Evolutionary conservation across 495 filamentous ascomycete genomes (phyloP), one percentile per base, ranked within the genome.

Genomic region (Astrocystis sublimbata): DNA sequence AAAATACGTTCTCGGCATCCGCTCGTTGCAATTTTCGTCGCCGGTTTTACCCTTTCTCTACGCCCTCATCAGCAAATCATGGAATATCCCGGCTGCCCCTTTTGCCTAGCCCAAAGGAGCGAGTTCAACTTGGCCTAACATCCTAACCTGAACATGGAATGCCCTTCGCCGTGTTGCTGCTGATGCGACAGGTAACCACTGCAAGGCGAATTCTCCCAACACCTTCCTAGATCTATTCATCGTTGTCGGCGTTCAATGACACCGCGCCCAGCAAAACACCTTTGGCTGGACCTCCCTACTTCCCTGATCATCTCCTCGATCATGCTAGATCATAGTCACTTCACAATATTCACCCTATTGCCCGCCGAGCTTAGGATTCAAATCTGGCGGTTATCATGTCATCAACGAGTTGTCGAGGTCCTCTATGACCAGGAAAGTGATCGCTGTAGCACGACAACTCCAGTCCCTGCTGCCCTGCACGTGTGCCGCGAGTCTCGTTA

Each of bases 291-390:
- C 1, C 42, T 21, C 15, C 26, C 10, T 12, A 19, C 35, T 12
- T 1, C 23, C 47, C 7, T 7, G 15, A 40, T 13, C 38, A 38
- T 10, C 24, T 31, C 15, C 45, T 61, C 21, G 19, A 46, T 61
- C 28, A 65, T 69, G 58, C 42, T 56, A 57, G 56, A 58, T 19
- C 47, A 30, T 13, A 17, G 61, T 13, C 57, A 64, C n/a, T 83
- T 83, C 62, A 54, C 67, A 43, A 65, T 74, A 60, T 84, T 83
- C 67, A 46, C 65, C 21, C 30, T 58, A 13, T 72, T 83, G 10
- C 78, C 82, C 30, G 47, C 75, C 33, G 81, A 83, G 71, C 74
- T 83, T 35, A 80, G 82, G 51, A 73, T 81, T 50, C 67, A 80
- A 38, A 79, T 85, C 64, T 85, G 78, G 78, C 65, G 67, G 55